Conservation (phyloP, 306 rosid genomes). For the Glycine soja region DNA sequence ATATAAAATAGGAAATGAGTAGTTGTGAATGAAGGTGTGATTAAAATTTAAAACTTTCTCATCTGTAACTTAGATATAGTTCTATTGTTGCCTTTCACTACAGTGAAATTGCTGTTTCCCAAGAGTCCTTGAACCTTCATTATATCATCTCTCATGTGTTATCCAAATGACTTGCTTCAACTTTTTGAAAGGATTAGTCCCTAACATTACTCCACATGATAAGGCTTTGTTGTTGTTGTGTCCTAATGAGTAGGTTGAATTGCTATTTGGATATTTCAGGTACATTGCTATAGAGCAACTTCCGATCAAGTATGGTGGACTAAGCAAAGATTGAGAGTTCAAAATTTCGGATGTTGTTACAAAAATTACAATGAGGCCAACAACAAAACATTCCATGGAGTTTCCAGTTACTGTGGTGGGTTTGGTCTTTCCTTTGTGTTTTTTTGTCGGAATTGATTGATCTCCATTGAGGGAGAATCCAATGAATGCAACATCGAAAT, state of each 20-base stretch:
- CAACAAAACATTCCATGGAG: too few species aligned
- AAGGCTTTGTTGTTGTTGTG: neutral
- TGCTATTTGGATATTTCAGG: constrained; percentile 43
- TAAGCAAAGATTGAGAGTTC: constrained; percentile 70
- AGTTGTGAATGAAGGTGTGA: neutral
- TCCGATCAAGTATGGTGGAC: constrained; percentile 80
- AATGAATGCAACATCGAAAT: constrained; percentile 26
- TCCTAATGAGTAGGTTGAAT: neutral
- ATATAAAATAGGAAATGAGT: constrained; percentile 1
- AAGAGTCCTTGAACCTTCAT: neutral
- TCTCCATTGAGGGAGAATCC: constrained; percentile 44
- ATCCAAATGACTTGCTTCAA: neutral
- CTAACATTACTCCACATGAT: too few species aligned
- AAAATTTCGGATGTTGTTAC: constrained; percentile 61
- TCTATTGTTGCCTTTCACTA: constrained; percentile 5
- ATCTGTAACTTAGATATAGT: neutral
- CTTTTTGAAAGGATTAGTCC: neutral
- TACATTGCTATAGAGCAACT: constrained; percentile 73
- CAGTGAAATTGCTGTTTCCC: neutral
- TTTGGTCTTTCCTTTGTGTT: too few species aligned
- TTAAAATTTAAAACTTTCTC: neutral
- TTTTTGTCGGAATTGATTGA: too few species aligned
- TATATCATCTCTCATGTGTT: constrained; percentile 4
- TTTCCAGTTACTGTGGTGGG: too few species aligned
- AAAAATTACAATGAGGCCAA: constrained; percentile 64